A percentile compares a stretch with the other conserved stretches of the same genome.
Conservation (phyloP, 352 stramenopile species). For the Phytophthora crassamura region DNA sequence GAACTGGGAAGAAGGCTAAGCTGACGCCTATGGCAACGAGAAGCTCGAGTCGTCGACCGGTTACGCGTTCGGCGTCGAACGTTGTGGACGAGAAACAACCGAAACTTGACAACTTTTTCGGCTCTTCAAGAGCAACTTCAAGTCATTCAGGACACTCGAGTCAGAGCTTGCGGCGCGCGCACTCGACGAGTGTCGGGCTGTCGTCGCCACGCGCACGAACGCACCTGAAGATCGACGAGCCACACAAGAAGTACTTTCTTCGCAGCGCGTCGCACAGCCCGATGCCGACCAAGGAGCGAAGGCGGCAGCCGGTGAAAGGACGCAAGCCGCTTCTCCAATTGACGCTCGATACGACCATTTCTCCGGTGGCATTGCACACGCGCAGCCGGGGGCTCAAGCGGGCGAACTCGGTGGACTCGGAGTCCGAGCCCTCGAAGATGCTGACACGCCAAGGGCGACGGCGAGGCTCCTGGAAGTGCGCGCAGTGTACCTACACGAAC, state of each 20-base stretch:
- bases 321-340: constrained; percentile 47
- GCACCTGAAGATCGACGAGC: constrained; percentile 32
- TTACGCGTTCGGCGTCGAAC: constrained; percentile 36
- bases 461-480: constrained; percentile 58
- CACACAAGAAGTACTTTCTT: constrained; percentile 42
- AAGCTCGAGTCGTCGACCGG: constrained; percentile 21
- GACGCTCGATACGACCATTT: constrained; percentile 43
- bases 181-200: constrained; percentile 25
- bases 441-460: constrained; percentile 42
- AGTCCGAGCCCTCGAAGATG: constrained; percentile 39
- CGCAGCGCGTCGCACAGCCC: constrained; percentile 43
- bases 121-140: constrained; percentile 19
- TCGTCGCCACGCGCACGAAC: constrained; percentile 23
- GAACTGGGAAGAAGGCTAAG: constrained; percentile 19
- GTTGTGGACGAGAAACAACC: constrained; percentile 45
- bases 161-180: constrained; percentile 22
- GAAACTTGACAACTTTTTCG: constrained; percentile 54
- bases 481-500: constrained; percentile 76
- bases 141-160: constrained; percentile 17
- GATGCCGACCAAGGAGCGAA: constrained; percentile 37
- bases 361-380: constrained; percentile 42
- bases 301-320: constrained; percentile 26
- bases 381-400: constrained; percentile 32
- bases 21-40: constrained; percentile 13
- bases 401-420: constrained; percentile 20